Percentiles rank a stretch among this genome's conserved stretches.
These are phyloP conservation scores for Xylaria castorea DNA, from an alignment of 495 filamentous ascomycete genomes.

Conservation along the genomic window DNA sequence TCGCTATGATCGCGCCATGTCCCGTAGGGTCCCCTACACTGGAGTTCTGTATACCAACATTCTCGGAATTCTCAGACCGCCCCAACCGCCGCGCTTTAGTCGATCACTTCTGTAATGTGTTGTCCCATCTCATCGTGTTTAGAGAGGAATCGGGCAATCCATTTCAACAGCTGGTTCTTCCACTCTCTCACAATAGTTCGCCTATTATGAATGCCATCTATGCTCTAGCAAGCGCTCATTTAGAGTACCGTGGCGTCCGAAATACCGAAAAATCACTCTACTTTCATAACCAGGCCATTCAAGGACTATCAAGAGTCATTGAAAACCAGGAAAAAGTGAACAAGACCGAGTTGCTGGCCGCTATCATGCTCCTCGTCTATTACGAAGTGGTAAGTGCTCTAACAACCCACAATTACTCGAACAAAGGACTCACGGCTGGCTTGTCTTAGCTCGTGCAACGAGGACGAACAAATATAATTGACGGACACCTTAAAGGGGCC, in stretches of 20 bases:
- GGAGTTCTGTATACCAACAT: conserved; percentile 59
- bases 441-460: conserved; percentile 61
- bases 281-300: conserved; percentile 65
- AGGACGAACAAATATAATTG: conserved; percentile 63
- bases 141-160: conserved; percentile 68
- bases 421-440: not conserved
- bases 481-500: conserved; percentile 65
- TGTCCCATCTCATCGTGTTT: conserved; percentile 68
- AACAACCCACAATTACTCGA: not conserved
- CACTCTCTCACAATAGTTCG: conserved; percentile 58
- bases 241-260: conserved; percentile 63
- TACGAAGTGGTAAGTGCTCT: conserved; percentile 63
- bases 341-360: conserved; percentile 64
- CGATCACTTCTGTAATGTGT: conserved; percentile 68
- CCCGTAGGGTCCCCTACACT: conserved; percentile 53
- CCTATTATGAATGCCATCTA: conserved; percentile 66
- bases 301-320: conserved; percentile 63
- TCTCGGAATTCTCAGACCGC: conserved; percentile 61
- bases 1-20: conserved; percentile 58
- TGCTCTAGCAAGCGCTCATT: conserved; percentile 63
- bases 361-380: conserved; percentile 68
- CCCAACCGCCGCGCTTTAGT: conserved; percentile 62
- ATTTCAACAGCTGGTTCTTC: conserved; percentile 66
- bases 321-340: conserved; percentile 57
- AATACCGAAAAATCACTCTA: conserved; percentile 63